Percentiles rank a stretch among this genome's conserved stretches.
phyloP scores from a whole-genome alignment of 495 filamentous ascomycete species.

The Tuber melanosporum region DNA sequence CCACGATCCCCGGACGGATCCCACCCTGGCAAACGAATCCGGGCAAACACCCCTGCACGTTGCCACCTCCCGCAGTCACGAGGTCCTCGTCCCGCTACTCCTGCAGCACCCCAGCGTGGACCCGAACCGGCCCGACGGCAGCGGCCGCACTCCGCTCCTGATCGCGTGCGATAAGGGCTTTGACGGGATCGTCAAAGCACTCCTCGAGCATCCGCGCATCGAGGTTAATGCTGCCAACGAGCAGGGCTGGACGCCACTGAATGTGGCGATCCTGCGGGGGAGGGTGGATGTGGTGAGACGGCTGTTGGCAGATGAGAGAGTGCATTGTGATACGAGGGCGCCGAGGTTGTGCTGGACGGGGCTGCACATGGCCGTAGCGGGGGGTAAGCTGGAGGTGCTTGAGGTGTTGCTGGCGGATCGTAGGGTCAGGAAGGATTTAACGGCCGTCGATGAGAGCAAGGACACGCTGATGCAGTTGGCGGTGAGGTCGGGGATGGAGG shows the following conservation, averaged over 20 bases:
- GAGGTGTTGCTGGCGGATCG: neutral
- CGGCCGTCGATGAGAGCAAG: neutral
- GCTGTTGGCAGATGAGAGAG: neutral
- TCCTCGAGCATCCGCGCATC: neutral
- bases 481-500: neutral
- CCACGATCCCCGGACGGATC: neutral
- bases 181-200: neutral
- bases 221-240: neutral
- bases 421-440: neutral
- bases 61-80: neutral
- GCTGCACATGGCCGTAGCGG: neutral
- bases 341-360: neutral
- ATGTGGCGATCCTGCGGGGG: neutral
- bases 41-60: neutral
- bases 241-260: neutral
- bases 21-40: neutral
- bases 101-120: neutral
- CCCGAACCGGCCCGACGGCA: neutral
- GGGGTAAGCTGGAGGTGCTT: neutral
- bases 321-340: neutral
- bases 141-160: neutral
- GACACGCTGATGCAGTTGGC: neutral
- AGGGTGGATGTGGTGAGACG: neutral
- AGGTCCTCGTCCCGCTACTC: neutral
- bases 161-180: neutral